Conservation (phyloP, 2,329 filamentous ascomycete species). For the Ophiocordyceps camponoti-floridani region DNA sequence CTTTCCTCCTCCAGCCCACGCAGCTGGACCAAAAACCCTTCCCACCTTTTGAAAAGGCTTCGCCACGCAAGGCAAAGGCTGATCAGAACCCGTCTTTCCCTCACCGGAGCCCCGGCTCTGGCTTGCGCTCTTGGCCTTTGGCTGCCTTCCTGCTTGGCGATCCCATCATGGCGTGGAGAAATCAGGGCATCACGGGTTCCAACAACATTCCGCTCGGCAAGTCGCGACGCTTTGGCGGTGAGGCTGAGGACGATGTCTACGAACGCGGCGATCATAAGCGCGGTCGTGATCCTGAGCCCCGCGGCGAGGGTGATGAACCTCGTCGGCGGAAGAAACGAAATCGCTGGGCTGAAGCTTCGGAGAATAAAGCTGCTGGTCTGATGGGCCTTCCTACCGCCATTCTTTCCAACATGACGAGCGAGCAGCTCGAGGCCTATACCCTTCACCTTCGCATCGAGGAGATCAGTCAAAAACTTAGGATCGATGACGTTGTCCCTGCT, state of each 20-base stretch:
- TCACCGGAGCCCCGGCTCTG: too few species aligned
- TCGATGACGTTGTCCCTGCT: slow-evolving; percentile 94
- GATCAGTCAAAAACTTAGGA: slow-evolving; percentile 96
- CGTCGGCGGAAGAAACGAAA: slow-evolving; percentile 96
- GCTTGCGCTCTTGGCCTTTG: neutral
- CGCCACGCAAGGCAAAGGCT: neutral
- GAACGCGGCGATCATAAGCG: slow-evolving; percentile 49
- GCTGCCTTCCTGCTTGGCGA: neutral
- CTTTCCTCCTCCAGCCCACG: neutral
- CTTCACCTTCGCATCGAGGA: slow-evolving; percentile 95
- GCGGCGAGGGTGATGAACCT: slow-evolving; percentile 53
- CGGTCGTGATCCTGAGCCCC: slow-evolving; percentile 76
- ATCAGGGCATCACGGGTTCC: slow-evolving; percentile 81
- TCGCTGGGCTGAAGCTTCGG: slow-evolving; percentile 89
- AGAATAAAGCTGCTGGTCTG: slow-evolving; percentile 95
- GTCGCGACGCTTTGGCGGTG: slow-evolving; percentile 59
- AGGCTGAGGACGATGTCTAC: slow-evolving; percentile 20
- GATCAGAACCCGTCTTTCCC: neutral
- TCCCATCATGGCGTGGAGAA: slow-evolving; percentile 47
- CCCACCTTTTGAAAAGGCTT: too few species aligned
- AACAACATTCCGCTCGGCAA: slow-evolving; percentile 95
- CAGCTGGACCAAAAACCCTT: neutral
- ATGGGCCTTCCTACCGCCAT: slow-evolving; percentile 97
- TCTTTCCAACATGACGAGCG: slow-evolving; percentile 92
- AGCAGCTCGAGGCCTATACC: slow-evolving; percentile 94